A percentile compares a stretch with the other conserved stretches of the same genome.
These are phyloP conservation scores for Diversispora eburnea DNA, from an alignment of 192 early-diverging fungal genomes.

Conservation along the genomic window DNA sequence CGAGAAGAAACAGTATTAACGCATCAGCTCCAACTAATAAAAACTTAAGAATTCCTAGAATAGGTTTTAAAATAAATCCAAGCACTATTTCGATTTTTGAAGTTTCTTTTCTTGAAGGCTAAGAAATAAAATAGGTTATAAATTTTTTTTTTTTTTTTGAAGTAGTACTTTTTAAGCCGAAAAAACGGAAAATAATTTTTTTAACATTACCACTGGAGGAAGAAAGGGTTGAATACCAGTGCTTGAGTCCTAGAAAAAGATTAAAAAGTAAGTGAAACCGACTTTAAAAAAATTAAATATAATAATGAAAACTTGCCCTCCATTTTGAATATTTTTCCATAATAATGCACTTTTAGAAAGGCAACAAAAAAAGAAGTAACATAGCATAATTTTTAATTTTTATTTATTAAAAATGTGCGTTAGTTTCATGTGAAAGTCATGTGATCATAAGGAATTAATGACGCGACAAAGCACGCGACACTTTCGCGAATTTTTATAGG, in stretches of 20 bases:
- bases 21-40: constrained; percentile 36
- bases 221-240: constrained; percentile 91
- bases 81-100: constrained; percentile 32
- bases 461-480: no score
- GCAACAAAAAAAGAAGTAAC: no score
- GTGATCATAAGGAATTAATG: no score
- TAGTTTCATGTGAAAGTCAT: no score
- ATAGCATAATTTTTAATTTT: no score
- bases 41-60: constrained; percentile 44
- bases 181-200: not conserved
- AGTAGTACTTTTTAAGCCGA: not conserved
- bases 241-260: constrained; percentile 55
- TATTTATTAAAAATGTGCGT: no score
- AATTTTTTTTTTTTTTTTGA: not conserved
- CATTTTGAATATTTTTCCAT: constrained; percentile 91
- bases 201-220: constrained; percentile 57
- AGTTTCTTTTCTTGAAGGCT: constrained; percentile 49
- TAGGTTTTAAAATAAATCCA: constrained; percentile 45
- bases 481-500: no score
- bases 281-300: not conserved
- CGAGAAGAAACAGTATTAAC: constrained; percentile 40
- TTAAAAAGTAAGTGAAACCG: not conserved
- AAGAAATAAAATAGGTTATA: not conserved
- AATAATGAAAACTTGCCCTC: constrained; percentile 54
- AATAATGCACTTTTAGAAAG: constrained; percentile 34